Evolutionary conservation across 2,329 filamentous ascomycete species (phyloP), one percentile per base, ranked within the genome.

Genomic region (Cladosporium sphaerospermum): DNA sequence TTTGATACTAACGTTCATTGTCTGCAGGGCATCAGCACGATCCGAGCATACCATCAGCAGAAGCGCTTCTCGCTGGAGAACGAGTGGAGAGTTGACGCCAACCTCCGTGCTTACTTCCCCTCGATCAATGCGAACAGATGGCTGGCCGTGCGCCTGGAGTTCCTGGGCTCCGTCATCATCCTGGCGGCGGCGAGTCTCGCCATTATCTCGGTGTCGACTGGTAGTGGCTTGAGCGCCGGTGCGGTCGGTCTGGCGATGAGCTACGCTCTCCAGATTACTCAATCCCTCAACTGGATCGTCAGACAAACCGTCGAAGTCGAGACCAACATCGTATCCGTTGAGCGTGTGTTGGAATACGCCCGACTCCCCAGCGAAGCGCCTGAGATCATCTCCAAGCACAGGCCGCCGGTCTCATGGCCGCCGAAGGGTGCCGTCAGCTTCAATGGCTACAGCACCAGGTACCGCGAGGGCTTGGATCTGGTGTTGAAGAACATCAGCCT

Each of bases 221-320:
- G 84, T 53, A 84, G 77, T 62, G 71, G 69, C 0, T 71, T 95
- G 37, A 82, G 78, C 18, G 74, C 84, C 7, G 93, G 93, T 54
- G 76, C 84, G 71, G 91, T 97, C 49, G 95, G 95, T 75, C 77
- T 99, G 64, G 84, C 88, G 59, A 96, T 99, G 90, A 96, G 92
- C 44, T 96, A 97, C 72, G 93, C 91, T 37, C 80, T 99, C 58
- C 89, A 96, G 74, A 97, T 99, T 66, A 99, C 93, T 1, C 88
- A 92, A 61, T 96, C 91, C 34, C 80, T 99, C 64, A 99, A 97
- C 76, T 99, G 93, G 93, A 96, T 99, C 65, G 93, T 99, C 48
- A 84, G 95, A 55, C 93, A 99, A 73, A 96, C 91, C 0, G 93
- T 99, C 33, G 95, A 99, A 71, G 93, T 99, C n/a, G 95, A 99